These are phyloP conservation scores for Castanospermum australe DNA, from an alignment of 306 rosid genomes.

Conservation along the genomic window DNA sequence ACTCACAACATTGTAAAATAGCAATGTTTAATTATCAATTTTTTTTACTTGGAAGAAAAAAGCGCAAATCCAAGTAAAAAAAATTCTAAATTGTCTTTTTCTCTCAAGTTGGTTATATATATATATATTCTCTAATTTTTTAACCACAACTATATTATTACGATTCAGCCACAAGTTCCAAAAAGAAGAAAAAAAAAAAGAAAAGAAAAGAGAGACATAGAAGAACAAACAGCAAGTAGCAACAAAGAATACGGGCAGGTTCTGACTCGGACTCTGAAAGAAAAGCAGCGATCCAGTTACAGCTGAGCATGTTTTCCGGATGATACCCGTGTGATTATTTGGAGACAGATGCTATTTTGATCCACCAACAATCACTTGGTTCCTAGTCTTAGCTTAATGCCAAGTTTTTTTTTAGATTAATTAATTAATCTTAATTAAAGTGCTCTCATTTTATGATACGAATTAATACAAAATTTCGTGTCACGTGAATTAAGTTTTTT, in stretches of 20 bases:
- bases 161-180: not conserved
- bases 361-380: no score
- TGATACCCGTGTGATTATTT: slow-evolving; percentile 9
- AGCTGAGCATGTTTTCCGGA: slow-evolving; percentile 42
- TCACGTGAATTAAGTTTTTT: no score
- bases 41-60: not conserved
- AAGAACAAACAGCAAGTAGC: not conserved
- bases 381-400: no score
- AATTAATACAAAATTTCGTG: no score
- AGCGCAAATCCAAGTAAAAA: not conserved
- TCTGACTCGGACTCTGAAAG: not conserved
- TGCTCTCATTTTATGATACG: no score
- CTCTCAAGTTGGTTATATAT: not conserved
- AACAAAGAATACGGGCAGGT: not conserved
- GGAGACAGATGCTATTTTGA: not conserved
- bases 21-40: no score
- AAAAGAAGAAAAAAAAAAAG: not conserved
- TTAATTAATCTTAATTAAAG: no score
- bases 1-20: no score
- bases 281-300: slow-evolving; percentile 41
- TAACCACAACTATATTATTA: not conserved
- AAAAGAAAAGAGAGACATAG: not conserved
- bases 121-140: not conserved
- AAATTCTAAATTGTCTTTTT: not conserved
- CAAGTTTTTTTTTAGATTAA: no score